phyloP scores from a whole-genome alignment of 2,329 filamentous ascomycete genomes.

The Phialocephala subalpina region DNA sequence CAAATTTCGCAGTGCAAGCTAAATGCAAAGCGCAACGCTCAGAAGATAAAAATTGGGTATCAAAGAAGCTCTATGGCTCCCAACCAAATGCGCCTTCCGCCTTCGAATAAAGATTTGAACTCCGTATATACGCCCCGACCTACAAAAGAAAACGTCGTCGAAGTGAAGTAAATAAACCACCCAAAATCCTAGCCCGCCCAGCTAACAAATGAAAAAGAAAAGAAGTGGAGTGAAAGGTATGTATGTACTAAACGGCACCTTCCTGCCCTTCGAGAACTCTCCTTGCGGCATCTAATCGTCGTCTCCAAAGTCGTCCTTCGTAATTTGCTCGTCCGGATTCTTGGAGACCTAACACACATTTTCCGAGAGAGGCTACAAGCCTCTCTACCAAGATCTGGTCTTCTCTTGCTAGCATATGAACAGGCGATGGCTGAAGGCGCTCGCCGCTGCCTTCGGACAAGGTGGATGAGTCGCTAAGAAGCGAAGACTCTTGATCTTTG shows the following conservation, averaged over 20 bases:
- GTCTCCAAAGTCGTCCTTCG: conserved; percentile 70
- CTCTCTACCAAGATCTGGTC: conserved; percentile 68
- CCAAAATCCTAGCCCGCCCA: neutral
- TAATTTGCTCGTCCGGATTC: conserved; percentile 61
- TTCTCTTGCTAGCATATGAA: conserved; percentile 50
- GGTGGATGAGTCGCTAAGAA: conserved; percentile 31
- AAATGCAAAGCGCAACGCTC: conserved; percentile 4
- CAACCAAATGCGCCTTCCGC: conserved; percentile 23
- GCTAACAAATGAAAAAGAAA: conserved; percentile 8
- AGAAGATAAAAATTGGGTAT: conserved; percentile 33
- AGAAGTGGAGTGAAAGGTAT: conserved; percentile 3
- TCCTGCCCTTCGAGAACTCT: conserved; percentile 76
- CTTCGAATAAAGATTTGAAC: neutral
- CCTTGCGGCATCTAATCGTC: conserved; percentile 78
- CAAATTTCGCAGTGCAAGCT: neutral
- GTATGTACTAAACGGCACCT: conserved; percentile 41
- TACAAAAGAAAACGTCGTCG: conserved; percentile 14
- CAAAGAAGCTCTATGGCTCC: conserved; percentile 27
- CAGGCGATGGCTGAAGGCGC: conserved; percentile 37
- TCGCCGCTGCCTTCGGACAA: conserved; percentile 30
- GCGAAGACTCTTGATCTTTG: conserved; percentile 27
- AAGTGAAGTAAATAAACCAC: neutral
- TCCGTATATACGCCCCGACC: neutral
- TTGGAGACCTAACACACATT: conserved; percentile 65
- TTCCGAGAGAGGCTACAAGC: conserved; percentile 65